These are phyloP conservation scores for Lactarius deliciosus DNA, from an alignment of 768 basidiomycete genomes.

Conservation along the genomic window DNA sequence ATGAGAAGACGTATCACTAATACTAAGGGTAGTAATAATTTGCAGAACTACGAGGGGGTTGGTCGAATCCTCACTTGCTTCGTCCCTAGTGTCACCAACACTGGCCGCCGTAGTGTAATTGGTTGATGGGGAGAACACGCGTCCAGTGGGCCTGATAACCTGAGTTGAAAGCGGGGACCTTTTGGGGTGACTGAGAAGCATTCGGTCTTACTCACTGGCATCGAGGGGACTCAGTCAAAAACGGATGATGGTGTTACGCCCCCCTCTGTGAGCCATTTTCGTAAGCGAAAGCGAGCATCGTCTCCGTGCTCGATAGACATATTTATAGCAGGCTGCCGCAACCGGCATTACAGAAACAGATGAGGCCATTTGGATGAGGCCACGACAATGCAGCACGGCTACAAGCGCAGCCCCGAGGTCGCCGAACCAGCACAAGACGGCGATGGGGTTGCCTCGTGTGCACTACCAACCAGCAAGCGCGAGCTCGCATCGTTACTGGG, in stretches of 20 bases:
- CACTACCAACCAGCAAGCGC: not conserved
- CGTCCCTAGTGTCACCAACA: constrained; percentile 40
- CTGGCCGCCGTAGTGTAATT: constrained; percentile 26
- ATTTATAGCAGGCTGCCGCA: not conserved
- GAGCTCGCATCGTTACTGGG: not conserved
- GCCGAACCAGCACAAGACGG: not conserved
- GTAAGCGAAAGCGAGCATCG: too few relatives aligned
- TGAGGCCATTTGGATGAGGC: not conserved
- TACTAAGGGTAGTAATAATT: too few relatives aligned
- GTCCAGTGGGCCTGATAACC: not conserved
- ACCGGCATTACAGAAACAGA: not conserved
- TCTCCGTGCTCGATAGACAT: not conserved
- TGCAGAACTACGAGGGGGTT: too few relatives aligned
- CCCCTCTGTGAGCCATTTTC: not conserved
- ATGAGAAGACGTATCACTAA: too few relatives aligned
- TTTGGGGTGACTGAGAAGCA: not conserved
- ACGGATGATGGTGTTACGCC: not conserved
- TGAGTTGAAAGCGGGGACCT: not conserved
- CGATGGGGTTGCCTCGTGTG: not conserved
- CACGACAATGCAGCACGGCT: not conserved
- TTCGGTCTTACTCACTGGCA: not conserved
- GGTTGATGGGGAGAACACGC: not conserved
- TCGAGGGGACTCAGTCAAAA: not conserved
- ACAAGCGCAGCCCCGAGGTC: not conserved
- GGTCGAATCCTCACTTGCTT: not conserved